Evolutionary conservation across 2,329 filamentous ascomycete genomes (phyloP).

Genomic region (Alternaria metachromatica): DNA sequence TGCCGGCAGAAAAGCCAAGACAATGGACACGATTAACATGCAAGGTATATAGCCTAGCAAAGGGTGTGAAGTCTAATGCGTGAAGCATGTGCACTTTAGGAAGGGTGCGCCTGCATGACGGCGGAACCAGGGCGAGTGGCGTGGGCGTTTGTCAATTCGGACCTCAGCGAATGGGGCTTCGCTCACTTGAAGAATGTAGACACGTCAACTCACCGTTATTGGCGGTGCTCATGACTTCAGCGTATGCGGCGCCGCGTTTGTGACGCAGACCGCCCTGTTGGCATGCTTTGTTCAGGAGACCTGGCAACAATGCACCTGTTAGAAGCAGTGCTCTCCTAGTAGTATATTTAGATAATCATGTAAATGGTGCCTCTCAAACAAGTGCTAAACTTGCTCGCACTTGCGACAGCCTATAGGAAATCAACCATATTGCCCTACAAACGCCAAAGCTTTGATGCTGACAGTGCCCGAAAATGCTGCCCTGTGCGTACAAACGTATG

Average conservation of each 20-base stretch:
- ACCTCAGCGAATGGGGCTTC: background rate
- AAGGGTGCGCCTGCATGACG: conserved; percentile 1
- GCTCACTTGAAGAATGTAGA: background rate
- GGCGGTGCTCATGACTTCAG: background rate
- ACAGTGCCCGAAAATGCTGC: conserved; percentile 23
- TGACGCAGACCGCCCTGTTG: background rate
- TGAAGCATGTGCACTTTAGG: conserved; percentile 2
- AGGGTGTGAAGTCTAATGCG: background rate
- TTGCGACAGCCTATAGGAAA: background rate
- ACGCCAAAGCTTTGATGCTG: conserved; percentile 31
- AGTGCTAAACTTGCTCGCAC: conserved; percentile 4
- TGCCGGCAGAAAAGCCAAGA: background rate
- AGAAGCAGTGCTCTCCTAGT: background rate
- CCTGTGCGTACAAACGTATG: conserved; percentile 33
- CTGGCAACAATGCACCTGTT: background rate
- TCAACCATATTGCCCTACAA: conserved; percentile 11
- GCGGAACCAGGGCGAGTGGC: background rate
- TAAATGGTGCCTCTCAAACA: background rate
- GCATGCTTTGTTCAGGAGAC: conserved; percentile 1
- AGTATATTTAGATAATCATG: conserved; percentile 4
- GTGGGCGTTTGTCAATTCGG: conserved; percentile 4
- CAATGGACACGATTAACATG: background rate
- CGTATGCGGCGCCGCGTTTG: background rate
- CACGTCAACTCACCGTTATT: background rate
- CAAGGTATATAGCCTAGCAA: background rate